Percentiles rank a stretch among this genome's conserved stretches.
Evolutionary conservation across 2,329 filamentous ascomycete genomes (phyloP).

Genomic region (Fusarium neocosmosporiellum): DNA sequence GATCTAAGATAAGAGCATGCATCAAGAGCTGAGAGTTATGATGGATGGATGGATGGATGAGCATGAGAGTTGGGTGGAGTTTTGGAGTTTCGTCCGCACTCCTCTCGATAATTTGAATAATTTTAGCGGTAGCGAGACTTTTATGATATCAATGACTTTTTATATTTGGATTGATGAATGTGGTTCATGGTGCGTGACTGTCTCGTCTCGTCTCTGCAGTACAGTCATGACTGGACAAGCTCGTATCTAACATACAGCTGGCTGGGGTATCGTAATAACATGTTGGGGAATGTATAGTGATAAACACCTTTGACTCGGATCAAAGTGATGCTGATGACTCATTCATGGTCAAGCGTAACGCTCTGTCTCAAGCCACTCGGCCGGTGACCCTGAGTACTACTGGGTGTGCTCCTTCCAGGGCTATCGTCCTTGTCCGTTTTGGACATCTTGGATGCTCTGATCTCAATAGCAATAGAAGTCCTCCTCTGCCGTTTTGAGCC

Average conservation of each 20-base stretch:
- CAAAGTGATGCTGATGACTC: background rate
- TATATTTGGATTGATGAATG: background rate
- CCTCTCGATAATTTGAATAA: slow-evolving; percentile 10
- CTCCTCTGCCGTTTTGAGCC: slow-evolving; percentile 11
- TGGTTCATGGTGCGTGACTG: background rate
- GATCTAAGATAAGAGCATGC: slow-evolving; percentile 4
- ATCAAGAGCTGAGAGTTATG: slow-evolving; percentile 20
- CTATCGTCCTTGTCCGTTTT: background rate
- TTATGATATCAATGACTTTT: slow-evolving; percentile 28
- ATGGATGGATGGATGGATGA: slow-evolving; percentile 9
- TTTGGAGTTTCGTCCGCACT: slow-evolving; percentile 24
- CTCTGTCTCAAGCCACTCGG: slow-evolving; percentile 29
- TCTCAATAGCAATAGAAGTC: slow-evolving; percentile 16
- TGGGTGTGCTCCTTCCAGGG: slow-evolving; percentile 1
- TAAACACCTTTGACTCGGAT: background rate
- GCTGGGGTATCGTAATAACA: background rate
- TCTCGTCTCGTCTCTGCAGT: background rate
- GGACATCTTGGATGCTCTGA: slow-evolving; percentile 19
- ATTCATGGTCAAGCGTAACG: slow-evolving; percentile 2
- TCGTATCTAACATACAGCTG: background rate
- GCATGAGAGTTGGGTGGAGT: slow-evolving; percentile 33
- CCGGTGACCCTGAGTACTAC: background rate
- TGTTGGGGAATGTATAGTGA: background rate
- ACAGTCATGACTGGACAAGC: background rate
- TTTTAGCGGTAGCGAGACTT: slow-evolving; percentile 10